These are phyloP conservation scores for Cochlearia excelsa DNA, from an alignment of 345 rosid genomes.

Conservation along the genomic window DNA sequence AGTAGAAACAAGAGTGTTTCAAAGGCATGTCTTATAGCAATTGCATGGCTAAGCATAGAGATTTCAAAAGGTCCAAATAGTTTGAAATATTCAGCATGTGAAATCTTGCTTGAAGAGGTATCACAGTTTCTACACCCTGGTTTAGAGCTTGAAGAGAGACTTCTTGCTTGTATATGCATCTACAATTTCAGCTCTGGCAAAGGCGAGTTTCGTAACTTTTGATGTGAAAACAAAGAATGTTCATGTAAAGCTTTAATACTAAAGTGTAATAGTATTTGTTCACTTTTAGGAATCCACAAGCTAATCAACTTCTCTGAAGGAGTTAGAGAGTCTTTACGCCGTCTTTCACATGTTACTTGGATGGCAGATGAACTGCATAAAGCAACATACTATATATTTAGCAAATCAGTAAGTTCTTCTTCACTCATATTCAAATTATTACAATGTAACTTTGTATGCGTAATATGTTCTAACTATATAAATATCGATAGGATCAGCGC, in stretches of 20 bases:
- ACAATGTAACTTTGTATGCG: neutral
- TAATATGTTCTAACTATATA: too few relatives aligned
- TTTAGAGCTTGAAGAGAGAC: conserved; percentile 71
- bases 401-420: conserved; percentile 60
- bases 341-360: conserved; percentile 84
- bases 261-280: conserved; percentile 16
- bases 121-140: conserved; percentile 85
- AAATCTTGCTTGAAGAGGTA: conserved; percentile 59
- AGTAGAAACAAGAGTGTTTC: conserved; percentile 60
- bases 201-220: conserved; percentile 42
- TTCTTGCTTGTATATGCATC: conserved; percentile 79
- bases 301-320: conserved; percentile 78
- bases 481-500: conserved; percentile 52
- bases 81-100: conserved; percentile 57
- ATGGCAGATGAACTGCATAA: conserved; percentile 92
- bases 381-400: conserved; percentile 76
- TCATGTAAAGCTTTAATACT: conserved; percentile 2
- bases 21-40: conserved; percentile 54
- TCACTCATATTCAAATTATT: neutral
- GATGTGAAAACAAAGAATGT: neutral
- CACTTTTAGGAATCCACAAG: conserved; percentile 68
- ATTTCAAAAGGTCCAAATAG: conserved; percentile 54
- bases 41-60: conserved; percentile 82
- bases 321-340: conserved; percentile 75
- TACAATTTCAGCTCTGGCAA: conserved; percentile 84